Evolutionary conservation across 2,329 filamentous ascomycete species (phyloP), one percentile per base, ranked within the genome.

Genomic region (Calonectria hongkongensis): DNA sequence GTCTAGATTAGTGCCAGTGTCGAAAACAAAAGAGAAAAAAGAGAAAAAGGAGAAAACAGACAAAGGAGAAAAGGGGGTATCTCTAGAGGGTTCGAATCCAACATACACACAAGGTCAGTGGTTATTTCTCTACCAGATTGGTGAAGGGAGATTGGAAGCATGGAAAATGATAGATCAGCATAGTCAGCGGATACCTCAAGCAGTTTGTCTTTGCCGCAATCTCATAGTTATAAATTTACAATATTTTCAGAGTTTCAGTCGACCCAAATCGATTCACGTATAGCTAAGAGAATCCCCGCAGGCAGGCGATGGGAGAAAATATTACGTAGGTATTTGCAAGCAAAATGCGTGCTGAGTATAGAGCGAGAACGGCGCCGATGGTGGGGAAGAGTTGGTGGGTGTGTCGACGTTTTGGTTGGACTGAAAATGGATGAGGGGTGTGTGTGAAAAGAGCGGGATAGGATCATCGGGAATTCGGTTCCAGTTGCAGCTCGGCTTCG

Each of bases 381-480:
- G 39, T 12, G 15, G 45, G 43, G 30, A 30, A 48, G 15, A 33
- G 62, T 48, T 30, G 10, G 64, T 43, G 45, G 51, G 63, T 41
- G 63, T 54, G 51, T 21, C 30, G 56, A 62, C 36, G 56, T 18
- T 62, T 43, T 39, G 47, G 64, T 67, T 68, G 56, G 64, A 39
- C 63, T 64, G 64, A 28, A 41, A 41, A 30, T 68, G 56, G 70
- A 58, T 68, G 66, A 63, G 43, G 66, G 33, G 33, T 9, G 66
- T 9, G 66, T 60, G 58, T 50, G 48, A 48, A 33, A 48, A 18
- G 27, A 66, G 58, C 58, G 51, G 64, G 48, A 43, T 33, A 65
- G 48, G 30, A 41, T 25, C 16, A 50, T 43, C 27, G 27, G 30
- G 39, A 36, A 43, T 27, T 27, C 16, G 8, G n/a, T 30, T 28